Conservation (phyloP, 192 early-diverging fungal species). For the Phycomyces nitens region DNA sequence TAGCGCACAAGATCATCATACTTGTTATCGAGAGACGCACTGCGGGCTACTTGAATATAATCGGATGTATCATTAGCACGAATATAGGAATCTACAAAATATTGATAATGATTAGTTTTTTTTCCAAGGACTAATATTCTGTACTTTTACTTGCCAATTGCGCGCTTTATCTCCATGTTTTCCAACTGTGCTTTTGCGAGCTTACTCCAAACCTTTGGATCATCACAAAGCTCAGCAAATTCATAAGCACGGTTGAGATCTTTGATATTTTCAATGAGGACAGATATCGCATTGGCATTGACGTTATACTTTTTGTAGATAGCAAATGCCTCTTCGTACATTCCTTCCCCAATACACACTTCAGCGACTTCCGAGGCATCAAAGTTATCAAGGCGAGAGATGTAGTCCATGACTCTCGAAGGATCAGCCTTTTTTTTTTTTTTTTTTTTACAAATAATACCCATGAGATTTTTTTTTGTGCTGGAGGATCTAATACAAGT, state of each 20-base stretch:
- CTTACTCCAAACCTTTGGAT: constrained; percentile 91
- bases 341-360: constrained; percentile 82
- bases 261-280: constrained; percentile 89
- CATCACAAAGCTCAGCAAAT: constrained; percentile 89
- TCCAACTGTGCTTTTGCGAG: constrained; percentile 96
- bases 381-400: constrained; percentile 90
- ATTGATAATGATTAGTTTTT: too few relatives aligned
- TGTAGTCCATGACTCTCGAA: constrained; percentile 91
- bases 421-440: constrained; percentile 65
- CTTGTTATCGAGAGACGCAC: constrained; percentile 80
- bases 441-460: too few relatives aligned
- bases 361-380: constrained; percentile 97
- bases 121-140: too few relatives aligned
- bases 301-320: constrained; percentile 96
- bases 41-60: constrained; percentile 82
- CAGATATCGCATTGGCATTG: constrained; percentile 82
- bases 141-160: constrained; percentile 75
- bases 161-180: constrained; percentile 84
- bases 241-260: constrained; percentile 95
- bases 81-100: constrained; percentile 80
- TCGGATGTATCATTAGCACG: constrained; percentile 90
- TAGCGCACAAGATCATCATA: constrained; percentile 92
- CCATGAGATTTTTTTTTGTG: too few relatives aligned
- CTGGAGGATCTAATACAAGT: too few relatives aligned
- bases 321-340: constrained; percentile 94